A percentile compares a stretch with the other conserved stretches of the same genome.
These are phyloP conservation scores for Phytomonas francai DNA, from an alignment of 208 protist species.

Conservation along the genomic window DNA sequence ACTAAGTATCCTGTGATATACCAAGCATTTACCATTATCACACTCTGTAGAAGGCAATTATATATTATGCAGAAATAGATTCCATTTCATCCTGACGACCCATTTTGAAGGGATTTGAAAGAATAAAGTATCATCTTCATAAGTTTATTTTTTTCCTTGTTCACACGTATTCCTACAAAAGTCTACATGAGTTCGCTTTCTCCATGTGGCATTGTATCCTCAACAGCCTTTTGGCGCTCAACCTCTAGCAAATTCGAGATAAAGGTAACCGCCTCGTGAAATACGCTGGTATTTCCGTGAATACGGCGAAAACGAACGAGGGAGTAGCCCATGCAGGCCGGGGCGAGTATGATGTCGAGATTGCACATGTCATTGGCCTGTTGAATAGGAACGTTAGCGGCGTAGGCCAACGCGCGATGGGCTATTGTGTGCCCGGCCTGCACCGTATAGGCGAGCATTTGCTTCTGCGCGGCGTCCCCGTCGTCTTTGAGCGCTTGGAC, in stretches of 20 bases:
- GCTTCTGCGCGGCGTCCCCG: neutral
- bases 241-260: slow-evolving; percentile 63
- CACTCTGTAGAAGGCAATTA: too few relatives aligned
- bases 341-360: slow-evolving; percentile 70
- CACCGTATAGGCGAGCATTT: neutral
- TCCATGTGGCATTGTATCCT: slow-evolving; percentile 72
- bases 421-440: slow-evolving; percentile 2
- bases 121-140: neutral
- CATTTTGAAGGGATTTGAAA: slow-evolving; percentile 1
- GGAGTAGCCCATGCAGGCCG: slow-evolving; percentile 68
- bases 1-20: neutral
- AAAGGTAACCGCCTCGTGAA: slow-evolving; percentile 78
- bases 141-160: slow-evolving; percentile 9
- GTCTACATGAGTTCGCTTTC: slow-evolving; percentile 82
- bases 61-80: too few relatives aligned
- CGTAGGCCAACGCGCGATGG: slow-evolving; percentile 47
- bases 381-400: slow-evolving; percentile 27
- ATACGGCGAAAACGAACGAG: slow-evolving; percentile 74
- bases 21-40: neutral
- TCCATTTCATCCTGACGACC: slow-evolving; percentile 3
- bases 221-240: slow-evolving; percentile 74
- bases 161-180: slow-evolving; percentile 1
- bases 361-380: slow-evolving; percentile 62
- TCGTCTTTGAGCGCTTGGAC: neutral
- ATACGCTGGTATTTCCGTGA: slow-evolving; percentile 74